Evolutionary conservation across 345 rosid genomes (phyloP), one percentile per base, ranked within the genome.

Genomic region (Acer campestre): DNA sequence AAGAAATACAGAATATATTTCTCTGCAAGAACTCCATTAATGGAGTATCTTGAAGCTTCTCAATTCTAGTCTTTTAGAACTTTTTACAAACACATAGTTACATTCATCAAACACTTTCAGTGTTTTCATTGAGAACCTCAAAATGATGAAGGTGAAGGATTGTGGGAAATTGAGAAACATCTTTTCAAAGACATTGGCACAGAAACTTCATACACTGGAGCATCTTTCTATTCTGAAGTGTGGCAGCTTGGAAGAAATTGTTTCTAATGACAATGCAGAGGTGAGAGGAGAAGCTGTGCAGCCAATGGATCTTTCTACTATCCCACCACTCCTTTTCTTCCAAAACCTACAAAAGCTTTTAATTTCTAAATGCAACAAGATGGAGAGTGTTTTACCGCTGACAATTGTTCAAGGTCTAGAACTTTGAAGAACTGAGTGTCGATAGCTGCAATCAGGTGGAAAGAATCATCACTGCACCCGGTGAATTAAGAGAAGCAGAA

Each of bases 121-220:
- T n/a, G n/a, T n/a, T n/a, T n/a, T n/a, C n/a, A n/a, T n/a, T n/a
- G n/a, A 68, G 58, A 68, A 14, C n/a, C 72, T 68, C 38, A 22
- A 68, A 48, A 6, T 46, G 20, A 46, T 44, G 72, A 46, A 68
- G 29, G 72, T 68, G 35, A 69, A 69, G 38, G 61, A 69, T 23
- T 69, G 61, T 49, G 73, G 73, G 22, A 48, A 48, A 51, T 7
- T 69, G 73, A 69, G 22, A 49, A 6, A 49, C 44, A 1, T 69
- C 61, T 49, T 69, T 27, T 49, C 73, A 53, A 49, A 51, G 20
- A 49, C 42, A 23, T 49, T 69, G 42, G 61, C 61, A 0, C 55
- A 68, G 56, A 46, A 11, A 68, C 31, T 68, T 44, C 35, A 46
- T 10, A 11, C 13, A 10, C 14, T 68, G 71, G 71, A 68, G 71